A percentile compares a stretch with the other conserved stretches of the same genome.
These are phyloP conservation scores for Erysimum cheiranthoides DNA, from an alignment of 345 rosid genomes.

Conservation along the genomic window DNA sequence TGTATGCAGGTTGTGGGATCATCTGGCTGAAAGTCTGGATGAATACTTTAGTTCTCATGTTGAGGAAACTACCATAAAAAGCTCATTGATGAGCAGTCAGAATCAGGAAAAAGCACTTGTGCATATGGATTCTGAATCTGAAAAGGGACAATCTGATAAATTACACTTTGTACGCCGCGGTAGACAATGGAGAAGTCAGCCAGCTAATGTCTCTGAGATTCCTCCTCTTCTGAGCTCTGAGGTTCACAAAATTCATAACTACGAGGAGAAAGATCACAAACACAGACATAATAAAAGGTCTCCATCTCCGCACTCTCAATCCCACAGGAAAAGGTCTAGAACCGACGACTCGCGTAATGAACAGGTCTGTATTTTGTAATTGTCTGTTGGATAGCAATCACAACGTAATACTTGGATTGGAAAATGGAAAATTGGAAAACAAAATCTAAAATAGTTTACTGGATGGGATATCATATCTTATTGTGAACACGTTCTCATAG, in stretches of 20 bases:
- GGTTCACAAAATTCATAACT: constrained; percentile 50
- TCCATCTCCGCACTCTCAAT: constrained; percentile 55
- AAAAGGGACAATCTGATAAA: constrained; percentile 53
- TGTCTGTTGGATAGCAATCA: neutral
- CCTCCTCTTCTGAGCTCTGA: constrained; percentile 75
- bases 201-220: constrained; percentile 56
- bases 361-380: constrained; percentile 58
- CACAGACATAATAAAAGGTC: constrained; percentile 54
- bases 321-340: constrained; percentile 64
- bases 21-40: constrained; percentile 69
- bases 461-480: constrained; percentile 31
- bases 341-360: constrained; percentile 54
- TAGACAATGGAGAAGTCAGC: constrained; percentile 74
- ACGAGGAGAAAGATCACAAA: constrained; percentile 54
- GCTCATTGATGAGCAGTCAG: constrained; percentile 44
- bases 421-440: neutral
- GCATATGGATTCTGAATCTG: constrained; percentile 55
- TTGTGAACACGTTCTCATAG: constrained; percentile 20
- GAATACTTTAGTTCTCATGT: constrained; percentile 55
- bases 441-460: constrained; percentile 3
- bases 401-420: neutral
- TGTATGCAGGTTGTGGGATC: constrained; percentile 93
- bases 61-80: constrained; percentile 45
- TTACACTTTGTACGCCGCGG: constrained; percentile 53
- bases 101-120: constrained; percentile 44